Percentiles rank a stretch among this genome's conserved stretches.
Evolutionary conservation across 306 rosid species (phyloP).

Genomic region (Fagus sylvatica): DNA sequence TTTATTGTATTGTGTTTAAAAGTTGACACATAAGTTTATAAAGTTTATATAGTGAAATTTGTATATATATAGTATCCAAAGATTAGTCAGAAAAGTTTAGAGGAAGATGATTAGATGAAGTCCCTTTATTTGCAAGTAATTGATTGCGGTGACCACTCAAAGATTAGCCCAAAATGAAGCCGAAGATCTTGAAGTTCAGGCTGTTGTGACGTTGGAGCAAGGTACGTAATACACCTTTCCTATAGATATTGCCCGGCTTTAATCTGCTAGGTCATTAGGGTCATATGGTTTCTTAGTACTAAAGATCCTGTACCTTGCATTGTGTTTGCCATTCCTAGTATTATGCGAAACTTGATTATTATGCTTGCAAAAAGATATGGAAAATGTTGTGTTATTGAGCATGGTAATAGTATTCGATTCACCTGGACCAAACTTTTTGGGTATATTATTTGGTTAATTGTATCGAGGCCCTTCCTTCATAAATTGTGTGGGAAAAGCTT

Average conservation of each 20-base stretch:
- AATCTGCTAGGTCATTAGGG: background rate
- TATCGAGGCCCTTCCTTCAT: no score
- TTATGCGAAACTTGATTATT: no score
- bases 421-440: background rate
- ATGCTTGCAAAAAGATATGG: background rate
- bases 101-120: no score
- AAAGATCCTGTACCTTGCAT: no score
- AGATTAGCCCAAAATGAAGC: conserved; percentile 62
- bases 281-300: background rate
- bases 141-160: conserved; percentile 72
- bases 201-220: conserved; percentile 53
- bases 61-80: no score
- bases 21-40: no score
- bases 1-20: no score
- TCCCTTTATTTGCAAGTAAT: no score
- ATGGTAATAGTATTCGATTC: background rate
- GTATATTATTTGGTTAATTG: no score
- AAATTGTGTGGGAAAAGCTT: no score
- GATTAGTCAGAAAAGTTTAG: no score
- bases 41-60: background rate
- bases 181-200: conserved; percentile 58
- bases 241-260: background rate
- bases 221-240: conserved; percentile 3
- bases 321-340: no score
- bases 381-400: background rate